Conservation (phyloP, 1,139 yeast genomes). For the Suhomyces guaymorum region DNA sequence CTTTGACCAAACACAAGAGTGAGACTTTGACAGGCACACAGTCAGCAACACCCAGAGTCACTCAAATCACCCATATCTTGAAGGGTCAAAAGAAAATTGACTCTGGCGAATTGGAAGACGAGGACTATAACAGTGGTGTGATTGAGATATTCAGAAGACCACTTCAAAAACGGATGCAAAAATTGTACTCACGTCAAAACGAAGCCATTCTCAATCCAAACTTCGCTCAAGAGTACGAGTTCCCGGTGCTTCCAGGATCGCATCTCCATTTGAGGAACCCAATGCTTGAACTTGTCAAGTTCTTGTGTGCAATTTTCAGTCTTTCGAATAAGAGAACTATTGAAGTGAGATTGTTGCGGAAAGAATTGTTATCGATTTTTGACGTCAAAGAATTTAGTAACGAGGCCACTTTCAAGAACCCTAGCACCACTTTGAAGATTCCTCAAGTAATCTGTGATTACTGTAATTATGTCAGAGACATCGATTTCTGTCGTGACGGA, state of each 20-base stretch:
- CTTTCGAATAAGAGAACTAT: conserved; percentile 64
- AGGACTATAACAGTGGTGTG: conserved; percentile 41
- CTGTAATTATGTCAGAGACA: conserved; percentile 72
- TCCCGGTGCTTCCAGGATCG: conserved; percentile 75
- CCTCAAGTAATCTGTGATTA: conserved; percentile 75
- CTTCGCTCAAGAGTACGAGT: conserved; percentile 61
- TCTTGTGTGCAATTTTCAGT: conserved; percentile 68
- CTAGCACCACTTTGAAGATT: conserved; percentile 67
- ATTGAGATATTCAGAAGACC: conserved; percentile 61
- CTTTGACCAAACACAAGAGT: conserved; percentile 60
- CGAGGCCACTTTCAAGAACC: conserved; percentile 74
- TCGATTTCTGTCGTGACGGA: conserved; percentile 79
- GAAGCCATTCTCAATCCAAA: conserved; percentile 73
- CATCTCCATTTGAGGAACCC: conserved; percentile 66
- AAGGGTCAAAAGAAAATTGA: conserved; percentile 45
- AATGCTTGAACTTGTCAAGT: conserved; percentile 75
- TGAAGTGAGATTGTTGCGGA: conserved; percentile 74
- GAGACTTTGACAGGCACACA: conserved; percentile 39
- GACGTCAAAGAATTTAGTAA: conserved; percentile 83
- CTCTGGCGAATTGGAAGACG: conserved; percentile 27
- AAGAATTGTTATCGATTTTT: conserved; percentile 68
- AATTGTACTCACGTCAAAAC: conserved; percentile 64
- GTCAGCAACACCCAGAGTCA: conserved; percentile 57
- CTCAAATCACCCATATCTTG: conserved; percentile 62
- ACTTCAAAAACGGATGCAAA: conserved; percentile 63